These are phyloP conservation scores for Plasmodium gallinaceum DNA, from an alignment of 169 alveolate species.

Conservation along the genomic window DNA sequence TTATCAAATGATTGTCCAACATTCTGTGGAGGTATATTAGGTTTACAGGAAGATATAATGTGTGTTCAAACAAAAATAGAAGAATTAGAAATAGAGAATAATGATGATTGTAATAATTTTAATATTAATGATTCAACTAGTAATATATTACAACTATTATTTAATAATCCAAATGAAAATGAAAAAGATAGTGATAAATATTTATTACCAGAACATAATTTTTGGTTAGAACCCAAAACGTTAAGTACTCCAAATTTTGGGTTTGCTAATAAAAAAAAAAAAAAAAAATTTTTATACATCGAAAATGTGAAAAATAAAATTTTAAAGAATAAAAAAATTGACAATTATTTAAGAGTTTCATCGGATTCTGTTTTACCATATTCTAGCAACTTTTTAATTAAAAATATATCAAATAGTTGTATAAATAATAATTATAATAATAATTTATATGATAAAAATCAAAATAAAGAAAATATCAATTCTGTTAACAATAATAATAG, in stretches of 20 bases:
- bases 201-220: conserved; percentile 69
- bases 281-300: conserved; percentile 37
- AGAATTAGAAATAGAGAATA: conserved; percentile 51
- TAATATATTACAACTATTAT: conserved; percentile 50
- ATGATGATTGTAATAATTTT: conserved; percentile 38
- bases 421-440: neutral
- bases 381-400: conserved; percentile 38
- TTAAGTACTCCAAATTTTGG: conserved; percentile 74
- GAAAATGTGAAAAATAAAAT: conserved; percentile 66
- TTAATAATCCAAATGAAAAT: conserved; percentile 57
- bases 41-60: conserved; percentile 68
- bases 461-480: conserved; percentile 3
- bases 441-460: neutral
- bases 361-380: conserved; percentile 68
- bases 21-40: conserved; percentile 68
- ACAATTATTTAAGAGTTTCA: conserved; percentile 56
- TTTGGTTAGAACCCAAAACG: conserved; percentile 73
- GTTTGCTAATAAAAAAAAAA: conserved; percentile 35
- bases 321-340: conserved; percentile 39
- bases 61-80: conserved; percentile 74
- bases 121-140: conserved; percentile 70
- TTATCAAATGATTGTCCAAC: conserved; percentile 69
- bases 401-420: conserved; percentile 30
- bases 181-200: conserved; percentile 52
- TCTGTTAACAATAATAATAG: neutral